A percentile compares a stretch with the other conserved stretches of the same genome.
phyloP scores from a whole-genome alignment of 2,329 filamentous ascomycete species.

The Chaetomiaceae sp. region DNA sequence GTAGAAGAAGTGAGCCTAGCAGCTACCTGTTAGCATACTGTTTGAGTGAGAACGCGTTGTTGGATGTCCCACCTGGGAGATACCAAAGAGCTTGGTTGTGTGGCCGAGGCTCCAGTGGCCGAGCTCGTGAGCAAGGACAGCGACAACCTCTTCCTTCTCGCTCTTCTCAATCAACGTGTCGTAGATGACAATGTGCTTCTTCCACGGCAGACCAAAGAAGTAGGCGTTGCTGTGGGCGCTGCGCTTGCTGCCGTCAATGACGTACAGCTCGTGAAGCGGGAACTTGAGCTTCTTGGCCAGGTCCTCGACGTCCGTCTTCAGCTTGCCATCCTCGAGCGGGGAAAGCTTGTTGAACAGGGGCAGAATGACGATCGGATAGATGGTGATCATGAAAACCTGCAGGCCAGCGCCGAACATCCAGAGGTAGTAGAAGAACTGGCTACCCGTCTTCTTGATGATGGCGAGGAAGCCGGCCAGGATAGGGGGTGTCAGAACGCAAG shows the following conservation, averaged over 20 bases:
- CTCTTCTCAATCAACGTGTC: slow-evolving; percentile 97
- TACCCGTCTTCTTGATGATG: slow-evolving; percentile 91
- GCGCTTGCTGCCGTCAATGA: slow-evolving; percentile 89
- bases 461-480: slow-evolving; percentile 87
- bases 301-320: slow-evolving; percentile 83
- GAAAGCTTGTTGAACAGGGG: slow-evolving; percentile 98
- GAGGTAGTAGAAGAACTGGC: slow-evolving; percentile 95
- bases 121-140: slow-evolving; percentile 90
- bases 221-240: slow-evolving; percentile 88
- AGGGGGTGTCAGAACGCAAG: slow-evolving; percentile 74
- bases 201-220: slow-evolving; percentile 97
- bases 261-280: slow-evolving; percentile 85
- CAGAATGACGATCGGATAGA: slow-evolving; percentile 91
- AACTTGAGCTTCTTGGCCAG: slow-evolving; percentile 83
- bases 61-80: slow-evolving; percentile 61
- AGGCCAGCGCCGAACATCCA: slow-evolving; percentile 89
- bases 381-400: slow-evolving; percentile 90
- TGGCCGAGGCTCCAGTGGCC: slow-evolving; percentile 97
- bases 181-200: slow-evolving; percentile 99
- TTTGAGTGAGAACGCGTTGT: neutral
- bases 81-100: slow-evolving; percentile 84
- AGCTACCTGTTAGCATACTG: neutral
- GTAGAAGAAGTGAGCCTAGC: slow-evolving; percentile 85
- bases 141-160: slow-evolving; percentile 84
- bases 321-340: slow-evolving; percentile 76